Conservation (phyloP, 352 stramenopile species). For the Stephanocyclus meneghinianus region DNA sequence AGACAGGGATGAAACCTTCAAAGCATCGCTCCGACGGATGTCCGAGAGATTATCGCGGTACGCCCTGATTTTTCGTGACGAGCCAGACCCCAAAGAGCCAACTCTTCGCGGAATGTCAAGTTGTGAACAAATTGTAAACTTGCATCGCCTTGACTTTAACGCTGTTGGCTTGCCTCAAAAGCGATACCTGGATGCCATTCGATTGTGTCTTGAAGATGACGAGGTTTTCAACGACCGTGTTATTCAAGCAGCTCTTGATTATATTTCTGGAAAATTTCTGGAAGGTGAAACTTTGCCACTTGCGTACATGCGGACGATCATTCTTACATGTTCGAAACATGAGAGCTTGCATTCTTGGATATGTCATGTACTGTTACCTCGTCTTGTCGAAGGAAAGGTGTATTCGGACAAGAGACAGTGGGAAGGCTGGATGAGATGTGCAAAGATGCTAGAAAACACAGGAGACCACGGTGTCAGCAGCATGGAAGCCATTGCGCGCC, state of each 20-base stretch:
- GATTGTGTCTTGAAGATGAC: conserved; percentile 73
- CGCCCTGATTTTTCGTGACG: conserved; percentile 71
- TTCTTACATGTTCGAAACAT: conserved; percentile 80
- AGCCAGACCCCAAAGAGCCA: conserved; percentile 60
- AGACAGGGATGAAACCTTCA: conserved; percentile 73
- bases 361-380: conserved; percentile 72
- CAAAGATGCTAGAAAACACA: conserved; percentile 76
- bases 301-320: conserved; percentile 82
- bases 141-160: conserved; percentile 80
- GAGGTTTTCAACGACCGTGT: conserved; percentile 78
- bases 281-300: conserved; percentile 63
- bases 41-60: conserved; percentile 64
- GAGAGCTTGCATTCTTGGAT: conserved; percentile 82
- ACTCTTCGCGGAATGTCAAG: conserved; percentile 73
- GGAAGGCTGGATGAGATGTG: conserved; percentile 83
- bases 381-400: conserved; percentile 77
- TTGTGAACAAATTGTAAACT: conserved; percentile 76
- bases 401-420: conserved; percentile 72
- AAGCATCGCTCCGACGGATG: conserved; percentile 67
- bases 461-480: conserved; percentile 63
- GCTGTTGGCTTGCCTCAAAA: conserved; percentile 74
- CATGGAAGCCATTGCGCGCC: conserved; percentile 61
- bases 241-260: conserved; percentile 73
- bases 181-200: conserved; percentile 76
- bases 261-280: conserved; percentile 77